phyloP scores from a whole-genome alignment of 1,284 basidiomycete species.

The Salmacisia buchloeana region DNA sequence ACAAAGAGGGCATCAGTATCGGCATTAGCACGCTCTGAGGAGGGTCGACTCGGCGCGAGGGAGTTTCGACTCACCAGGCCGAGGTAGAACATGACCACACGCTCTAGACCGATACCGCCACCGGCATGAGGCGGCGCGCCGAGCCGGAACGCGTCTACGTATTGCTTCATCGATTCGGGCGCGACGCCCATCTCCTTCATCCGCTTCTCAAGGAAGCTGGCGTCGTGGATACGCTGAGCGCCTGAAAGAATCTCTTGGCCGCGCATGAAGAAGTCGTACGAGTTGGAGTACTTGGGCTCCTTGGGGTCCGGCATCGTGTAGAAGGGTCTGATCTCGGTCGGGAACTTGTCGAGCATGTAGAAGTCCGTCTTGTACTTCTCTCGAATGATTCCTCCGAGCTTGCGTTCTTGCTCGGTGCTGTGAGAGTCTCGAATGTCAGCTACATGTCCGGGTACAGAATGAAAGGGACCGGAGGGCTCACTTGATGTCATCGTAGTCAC shows the following conservation, averaged over 20 bases:
- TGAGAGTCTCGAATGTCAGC: background rate
- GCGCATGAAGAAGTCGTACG: constrained; percentile 99
- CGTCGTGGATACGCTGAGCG: constrained; percentile 93
- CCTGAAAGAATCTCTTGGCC: constrained; percentile 97
- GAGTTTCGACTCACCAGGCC: constrained; percentile 25
- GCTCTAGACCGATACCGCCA: constrained; percentile 68
- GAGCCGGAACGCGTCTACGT: constrained; percentile 88
- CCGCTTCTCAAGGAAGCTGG: constrained; percentile 70
- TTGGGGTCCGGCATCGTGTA: constrained; percentile 50
- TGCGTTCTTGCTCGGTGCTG: constrained; percentile 47
- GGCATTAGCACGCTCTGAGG: background rate
- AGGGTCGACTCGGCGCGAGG: background rate
- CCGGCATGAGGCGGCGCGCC: constrained; percentile 76
- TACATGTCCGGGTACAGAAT: background rate
- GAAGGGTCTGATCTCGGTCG: constrained; percentile 46
- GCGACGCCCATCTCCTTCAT: constrained; percentile 71
- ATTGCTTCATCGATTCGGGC: constrained; percentile 78
- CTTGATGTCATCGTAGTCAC: constrained; percentile 43
- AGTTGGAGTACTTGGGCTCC: constrained; percentile 70
- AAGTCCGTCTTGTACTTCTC: constrained; percentile 51
- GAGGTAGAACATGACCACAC: constrained; percentile 80
- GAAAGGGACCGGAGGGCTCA: background rate
- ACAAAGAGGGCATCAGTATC: constrained; percentile 51
- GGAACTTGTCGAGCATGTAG: constrained; percentile 50
- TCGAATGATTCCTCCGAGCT: constrained; percentile 37